Conservation (phyloP, 2,329 filamentous ascomycete genomes). For the Cadophora sp. region DNA sequence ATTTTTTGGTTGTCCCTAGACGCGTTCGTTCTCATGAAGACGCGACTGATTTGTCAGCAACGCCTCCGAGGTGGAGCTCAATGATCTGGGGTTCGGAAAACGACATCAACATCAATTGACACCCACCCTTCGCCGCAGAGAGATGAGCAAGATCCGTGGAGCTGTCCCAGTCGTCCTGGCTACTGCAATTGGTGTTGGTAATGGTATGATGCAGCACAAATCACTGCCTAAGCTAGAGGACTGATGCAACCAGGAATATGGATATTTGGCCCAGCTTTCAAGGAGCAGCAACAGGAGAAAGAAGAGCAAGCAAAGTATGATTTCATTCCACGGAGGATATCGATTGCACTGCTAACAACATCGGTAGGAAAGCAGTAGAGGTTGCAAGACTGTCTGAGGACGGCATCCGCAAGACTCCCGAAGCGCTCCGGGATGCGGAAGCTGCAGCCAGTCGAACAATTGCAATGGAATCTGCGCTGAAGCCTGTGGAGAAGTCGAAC, state of each 20-base stretch:
- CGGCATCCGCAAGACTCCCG: constrained; percentile 18
- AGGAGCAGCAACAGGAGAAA: constrained; percentile 38
- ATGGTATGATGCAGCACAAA: constrained; percentile 36
- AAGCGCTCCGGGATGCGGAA: constrained; percentile 32
- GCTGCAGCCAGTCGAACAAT: constrained; percentile 33
- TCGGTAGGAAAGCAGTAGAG: constrained; percentile 30
- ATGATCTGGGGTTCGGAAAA: not conserved
- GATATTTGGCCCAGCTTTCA: constrained; percentile 43
- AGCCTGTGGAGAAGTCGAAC: constrained; percentile 23
- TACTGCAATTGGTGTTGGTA: constrained; percentile 40
- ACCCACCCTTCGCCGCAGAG: not conserved
- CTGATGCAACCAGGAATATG: constrained; percentile 35
- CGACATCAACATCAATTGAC: not conserved
- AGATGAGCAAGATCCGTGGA: constrained; percentile 41
- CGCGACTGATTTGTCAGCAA: constrained; percentile 12
- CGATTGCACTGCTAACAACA: constrained; percentile 20
- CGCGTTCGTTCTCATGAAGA: constrained; percentile 2
- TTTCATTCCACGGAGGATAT: not conserved
- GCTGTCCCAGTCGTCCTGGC: constrained; percentile 40
- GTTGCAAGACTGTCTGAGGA: constrained; percentile 19
- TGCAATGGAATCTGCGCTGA: constrained; percentile 31
- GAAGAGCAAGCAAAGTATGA: constrained; percentile 33
- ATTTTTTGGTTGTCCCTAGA: not conserved
- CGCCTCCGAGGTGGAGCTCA: not conserved
- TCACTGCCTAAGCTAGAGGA: not conserved